Conservation (phyloP, 345 rosid species). For the Acer yangbiense region DNA sequence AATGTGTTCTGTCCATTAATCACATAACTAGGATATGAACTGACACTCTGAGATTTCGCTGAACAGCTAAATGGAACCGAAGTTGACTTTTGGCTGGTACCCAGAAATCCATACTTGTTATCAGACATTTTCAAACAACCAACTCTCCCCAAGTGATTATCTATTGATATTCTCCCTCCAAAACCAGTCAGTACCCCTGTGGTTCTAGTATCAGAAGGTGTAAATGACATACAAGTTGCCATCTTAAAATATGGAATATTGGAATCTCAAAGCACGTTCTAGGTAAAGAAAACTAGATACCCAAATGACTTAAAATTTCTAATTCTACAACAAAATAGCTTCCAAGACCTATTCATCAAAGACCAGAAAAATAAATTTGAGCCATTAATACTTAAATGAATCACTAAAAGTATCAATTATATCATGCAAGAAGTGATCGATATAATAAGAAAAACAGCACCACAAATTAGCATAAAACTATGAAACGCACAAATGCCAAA, state of each 20-base stretch:
- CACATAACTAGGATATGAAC: slow-evolving; percentile 51
- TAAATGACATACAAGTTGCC: slow-evolving; percentile 63
- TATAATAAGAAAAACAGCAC: neutral
- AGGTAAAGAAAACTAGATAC: neutral
- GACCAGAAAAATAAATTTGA: neutral
- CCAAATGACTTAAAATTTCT: slow-evolving; percentile 18
- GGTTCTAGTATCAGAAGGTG: slow-evolving; percentile 47
- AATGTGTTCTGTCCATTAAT: too few relatives aligned
- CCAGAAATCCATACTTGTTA: slow-evolving; percentile 38
- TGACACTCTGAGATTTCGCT: slow-evolving; percentile 51
- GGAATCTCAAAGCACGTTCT: neutral
- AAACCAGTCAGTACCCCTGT: slow-evolving; percentile 55
- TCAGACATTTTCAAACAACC: slow-evolving; percentile 41
- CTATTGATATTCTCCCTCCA: slow-evolving; percentile 56
- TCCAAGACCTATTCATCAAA: slow-evolving; percentile 35
- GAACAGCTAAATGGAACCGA: slow-evolving; percentile 45
- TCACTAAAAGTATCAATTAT: neutral
- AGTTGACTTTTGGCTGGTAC: slow-evolving; percentile 41
- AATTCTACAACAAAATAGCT: slow-evolving; percentile 8
- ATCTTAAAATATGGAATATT: slow-evolving; percentile 34
- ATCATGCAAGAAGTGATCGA: neutral
- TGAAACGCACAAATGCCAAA: neutral
- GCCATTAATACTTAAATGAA: neutral
- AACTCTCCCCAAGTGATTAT: slow-evolving; percentile 50
- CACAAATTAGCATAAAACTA: neutral